A percentile compares a stretch with the other conserved stretches of the same genome.
These are phyloP conservation scores for Myrica gale DNA, from an alignment of 306 rosid species.

Conservation along the genomic window DNA sequence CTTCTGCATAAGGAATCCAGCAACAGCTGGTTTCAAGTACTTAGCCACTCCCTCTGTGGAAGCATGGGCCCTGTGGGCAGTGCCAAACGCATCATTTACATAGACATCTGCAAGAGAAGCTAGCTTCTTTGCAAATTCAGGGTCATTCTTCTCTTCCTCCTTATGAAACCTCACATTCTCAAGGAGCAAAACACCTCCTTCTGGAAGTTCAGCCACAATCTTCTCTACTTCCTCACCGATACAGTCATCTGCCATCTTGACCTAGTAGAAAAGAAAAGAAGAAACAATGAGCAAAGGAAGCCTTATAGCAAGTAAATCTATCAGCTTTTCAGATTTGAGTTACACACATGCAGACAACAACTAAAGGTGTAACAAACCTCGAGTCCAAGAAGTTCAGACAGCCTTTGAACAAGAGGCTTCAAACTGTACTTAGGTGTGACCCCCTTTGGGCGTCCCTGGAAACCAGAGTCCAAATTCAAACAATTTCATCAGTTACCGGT, in stretches of 20 bases:
- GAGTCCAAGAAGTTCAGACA: slow-evolving; percentile 75
- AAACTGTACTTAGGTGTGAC: slow-evolving; percentile 90
- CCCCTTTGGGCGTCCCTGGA: slow-evolving; percentile 98
- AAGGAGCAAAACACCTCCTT: slow-evolving; percentile 91
- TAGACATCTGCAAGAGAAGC: slow-evolving; percentile 93
- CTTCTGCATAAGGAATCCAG: slow-evolving; percentile 97
- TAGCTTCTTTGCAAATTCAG: slow-evolving; percentile 83
- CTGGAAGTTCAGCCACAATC: slow-evolving; percentile 65
- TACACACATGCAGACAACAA: too few relatives aligned
- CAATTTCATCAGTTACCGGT: not conserved
- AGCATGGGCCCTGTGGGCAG: slow-evolving; percentile 97
- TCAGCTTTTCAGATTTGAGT: not conserved
- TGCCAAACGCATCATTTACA: slow-evolving; percentile 94
- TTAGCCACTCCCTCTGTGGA: slow-evolving; percentile 92
- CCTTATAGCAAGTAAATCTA: not conserved
- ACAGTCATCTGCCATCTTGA: slow-evolving; percentile 63
- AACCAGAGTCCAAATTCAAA: slow-evolving; percentile 22
- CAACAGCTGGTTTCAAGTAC: slow-evolving; percentile 83
- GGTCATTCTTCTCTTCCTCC: slow-evolving; percentile 98
- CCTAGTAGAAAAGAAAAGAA: slow-evolving; percentile 38
- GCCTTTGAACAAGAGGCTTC: slow-evolving; percentile 88
- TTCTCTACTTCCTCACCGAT: slow-evolving; percentile 85
- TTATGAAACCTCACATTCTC: slow-evolving; percentile 90
- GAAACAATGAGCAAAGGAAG: not conserved
- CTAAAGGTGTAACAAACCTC: slow-evolving; percentile 41